Evolutionary conservation across 352 stramenopile species (phyloP), one percentile per base, ranked within the genome.

Genomic region (Globisporangium okanoganense): DNA sequence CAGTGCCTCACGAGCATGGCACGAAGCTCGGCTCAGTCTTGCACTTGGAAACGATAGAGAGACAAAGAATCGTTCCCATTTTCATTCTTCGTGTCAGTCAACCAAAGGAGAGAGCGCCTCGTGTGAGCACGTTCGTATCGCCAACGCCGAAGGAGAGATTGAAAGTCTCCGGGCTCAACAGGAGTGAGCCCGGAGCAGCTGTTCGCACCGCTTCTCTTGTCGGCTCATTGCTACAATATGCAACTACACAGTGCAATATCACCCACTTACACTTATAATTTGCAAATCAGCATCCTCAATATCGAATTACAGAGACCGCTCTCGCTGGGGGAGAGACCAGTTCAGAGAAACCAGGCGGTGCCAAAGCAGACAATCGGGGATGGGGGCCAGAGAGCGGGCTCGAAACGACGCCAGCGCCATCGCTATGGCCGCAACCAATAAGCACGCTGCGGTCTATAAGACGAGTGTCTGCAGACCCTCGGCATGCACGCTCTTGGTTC

Each of bases 311-410:
- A 41, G n/a, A 55, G 27, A 41, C 40, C 5, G 16, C 7, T 25
- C 6, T 36, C 3, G 12, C 16, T n/a, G n/a, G 27, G 9, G 27
- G 16, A 41, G 29, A n/a, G 10, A 10, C 18, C 7, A 7, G 29
- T 55, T 55, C 49, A 55, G 49, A 18, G 18, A 55, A 41, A 55
- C n/a, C 49, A 55, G 27, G 20, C 33, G 49, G 27, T 27, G 49
- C 22, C 29, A 27, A 40, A 36, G 22, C 13, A 35, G 25, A 36
- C 8, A 16, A 16, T 0, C 9, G 16, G 47, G 31, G n/a, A n/a
- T n/a, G n/a, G n/a, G n/a, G n/a, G n/a, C n/a, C 10, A 40, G 41
- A 48, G 41, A 48, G 41, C 41, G n/a, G 16, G 48, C 47, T 12
- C 7, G 5, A n/a, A 51, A 33, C 18, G 8, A 40, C 25, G 38